Percentiles rank a stretch among this genome's conserved stretches.
These are phyloP conservation scores for Pholiota conissans DNA, from an alignment of 768 basidiomycete genomes.

Conservation along the genomic window DNA sequence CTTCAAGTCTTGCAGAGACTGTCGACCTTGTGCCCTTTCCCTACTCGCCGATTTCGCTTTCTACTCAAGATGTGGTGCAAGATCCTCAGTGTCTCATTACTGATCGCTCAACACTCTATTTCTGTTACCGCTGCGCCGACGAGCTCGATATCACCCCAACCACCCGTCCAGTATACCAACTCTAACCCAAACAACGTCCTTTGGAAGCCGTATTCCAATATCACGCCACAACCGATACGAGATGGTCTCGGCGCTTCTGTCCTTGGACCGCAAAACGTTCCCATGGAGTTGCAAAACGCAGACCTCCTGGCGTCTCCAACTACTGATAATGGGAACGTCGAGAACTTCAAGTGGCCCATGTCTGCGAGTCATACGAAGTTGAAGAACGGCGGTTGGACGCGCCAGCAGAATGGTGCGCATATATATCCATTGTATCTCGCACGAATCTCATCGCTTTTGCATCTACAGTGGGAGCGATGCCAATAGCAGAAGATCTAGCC, in stretches of 20 bases:
- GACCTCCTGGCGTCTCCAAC: conserved; percentile 60
- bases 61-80: background rate
- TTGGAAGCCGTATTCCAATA: conserved; percentile 19
- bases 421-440: background rate
- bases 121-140: conserved; percentile 7
- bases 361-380: conserved; percentile 60
- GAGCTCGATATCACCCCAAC: conserved; percentile 14
- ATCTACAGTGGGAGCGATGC: conserved; percentile 42
- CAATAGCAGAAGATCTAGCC: conserved; percentile 42
- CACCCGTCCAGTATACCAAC: conserved; percentile 18
- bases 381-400: conserved; percentile 65
- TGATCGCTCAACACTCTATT: background rate
- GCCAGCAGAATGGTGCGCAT: conserved; percentile 54
- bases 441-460: background rate
- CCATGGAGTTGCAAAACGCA: conserved; percentile 56
- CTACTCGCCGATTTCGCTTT: background rate
- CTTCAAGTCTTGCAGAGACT: background rate
- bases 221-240: conserved; percentile 42
- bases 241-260: conserved; percentile 43
- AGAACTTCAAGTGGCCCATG: conserved; percentile 66
- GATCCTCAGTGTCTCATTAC: background rate
- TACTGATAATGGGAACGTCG: conserved; percentile 56
- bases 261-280: conserved; percentile 58
- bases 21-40: background rate
- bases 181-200: conserved; percentile 21